Conservation (phyloP, 345 rosid species). For the Noccaea caerulescens region DNA sequence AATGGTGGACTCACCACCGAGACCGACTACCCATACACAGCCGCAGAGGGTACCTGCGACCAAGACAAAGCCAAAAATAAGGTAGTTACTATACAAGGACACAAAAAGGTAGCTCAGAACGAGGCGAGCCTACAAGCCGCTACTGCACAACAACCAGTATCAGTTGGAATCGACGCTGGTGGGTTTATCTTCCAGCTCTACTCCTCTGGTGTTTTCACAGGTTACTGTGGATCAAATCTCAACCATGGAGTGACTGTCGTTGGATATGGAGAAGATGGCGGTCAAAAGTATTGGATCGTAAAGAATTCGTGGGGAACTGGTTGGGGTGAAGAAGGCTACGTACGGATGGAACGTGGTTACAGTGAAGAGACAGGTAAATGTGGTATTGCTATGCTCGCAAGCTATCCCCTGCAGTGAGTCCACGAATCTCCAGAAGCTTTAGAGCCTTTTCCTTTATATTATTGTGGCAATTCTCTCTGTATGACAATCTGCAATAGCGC, state of each 20-base stretch:
- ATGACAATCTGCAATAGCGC: constrained; percentile 42
- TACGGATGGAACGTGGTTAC: constrained; percentile 59
- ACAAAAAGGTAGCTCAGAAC: constrained; percentile 47
- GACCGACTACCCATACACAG: constrained; percentile 65
- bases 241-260: constrained; percentile 81
- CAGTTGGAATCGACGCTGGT: constrained; percentile 80
- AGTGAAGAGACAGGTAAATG: constrained; percentile 54
- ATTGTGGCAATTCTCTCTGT: constrained; percentile 17
- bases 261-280: constrained; percentile 66
- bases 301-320: constrained; percentile 88
- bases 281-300: constrained; percentile 72
- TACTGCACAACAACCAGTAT: constrained; percentile 72
- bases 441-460: constrained; percentile 22
- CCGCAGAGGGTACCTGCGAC: constrained; percentile 51
- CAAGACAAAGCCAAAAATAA: constrained; percentile 42
- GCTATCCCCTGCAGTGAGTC: constrained; percentile 67
- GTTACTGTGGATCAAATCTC: constrained; percentile 63
- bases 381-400: constrained; percentile 77
- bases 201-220: constrained; percentile 61
- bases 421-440: constrained; percentile 23
- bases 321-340: constrained; percentile 91
- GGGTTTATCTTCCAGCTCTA: constrained; percentile 71
- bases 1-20: constrained; percentile 69
- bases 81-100: constrained; percentile 57
- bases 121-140: constrained; percentile 67